Evolutionary conservation across 192 early-diverging fungal species (phyloP), one percentile per base, ranked within the genome.

Genomic region (Gonapodya prolifera): DNA sequence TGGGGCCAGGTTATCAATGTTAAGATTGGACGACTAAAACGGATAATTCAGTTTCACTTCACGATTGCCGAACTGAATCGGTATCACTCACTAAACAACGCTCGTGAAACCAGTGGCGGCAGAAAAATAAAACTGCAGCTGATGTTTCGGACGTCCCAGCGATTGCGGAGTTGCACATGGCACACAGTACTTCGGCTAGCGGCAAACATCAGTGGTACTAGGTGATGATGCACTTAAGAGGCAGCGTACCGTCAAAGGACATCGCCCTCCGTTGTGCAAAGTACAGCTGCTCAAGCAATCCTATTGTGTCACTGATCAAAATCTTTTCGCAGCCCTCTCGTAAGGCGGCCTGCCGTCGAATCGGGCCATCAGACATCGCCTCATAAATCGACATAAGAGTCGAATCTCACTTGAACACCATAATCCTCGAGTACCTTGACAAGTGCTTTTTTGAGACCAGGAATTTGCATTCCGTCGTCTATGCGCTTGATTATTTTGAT

Each of bases 371-470:
- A n/a, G n/a, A n/a, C n/a, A n/a, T n/a, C n/a, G n/a, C n/a, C n/a
- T n/a, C n/a, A n/a, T n/a, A n/a, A n/a, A n/a, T n/a, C n/a, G n/a
- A n/a, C n/a, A n/a, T n/a, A n/a, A n/a, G n/a, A n/a, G n/a, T n/a
- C n/a, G n/a, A n/a, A 90, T 91, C 87, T 91, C 75, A 92, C 93
- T 79, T 95, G 95, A 70, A 97, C 86, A 35, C 95, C 92, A 78
- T 91, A 94, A 80, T 99, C 98, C 69, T 94, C 89, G 80, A 98
- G 84, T 70, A 99, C 92, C 76, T 94, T 93, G 8, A 96, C 88
- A 69, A 99, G 82, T 0, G 95, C 91, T 0, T 86, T 80, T 35
- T 91, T 92, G 16, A 99, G 84, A 1, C 90, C 94, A 0, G 92
- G 92, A 17, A 99, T 94, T 34, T 87, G 81, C 29, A 98, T 85